Conservation (phyloP, 2,329 filamentous ascomycete genomes). For the Sclerotinia sclerotiorum region DNA sequence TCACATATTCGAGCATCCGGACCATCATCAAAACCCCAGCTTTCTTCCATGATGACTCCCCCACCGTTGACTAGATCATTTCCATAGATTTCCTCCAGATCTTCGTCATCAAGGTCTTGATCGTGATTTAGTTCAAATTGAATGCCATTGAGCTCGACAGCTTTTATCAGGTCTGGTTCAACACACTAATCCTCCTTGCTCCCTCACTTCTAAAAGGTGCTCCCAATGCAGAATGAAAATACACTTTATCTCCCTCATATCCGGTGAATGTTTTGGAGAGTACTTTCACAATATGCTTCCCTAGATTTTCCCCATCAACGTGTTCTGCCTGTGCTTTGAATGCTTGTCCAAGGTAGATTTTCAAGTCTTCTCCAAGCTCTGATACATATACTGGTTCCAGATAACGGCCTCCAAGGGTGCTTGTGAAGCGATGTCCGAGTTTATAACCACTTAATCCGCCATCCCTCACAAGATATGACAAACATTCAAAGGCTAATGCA, state of each 20-base stretch:
- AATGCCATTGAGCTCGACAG: background rate
- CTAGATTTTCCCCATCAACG: accelerated
- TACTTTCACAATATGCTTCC: background rate
- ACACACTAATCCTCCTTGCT: background rate
- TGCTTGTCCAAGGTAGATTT: no score
- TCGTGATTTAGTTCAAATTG: background rate
- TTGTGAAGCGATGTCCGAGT: background rate
- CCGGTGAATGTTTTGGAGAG: background rate
- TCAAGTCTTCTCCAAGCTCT: background rate
- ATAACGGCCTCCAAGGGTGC: background rate
- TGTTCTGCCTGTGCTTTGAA: background rate
- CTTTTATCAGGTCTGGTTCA: no score
- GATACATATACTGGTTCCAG: background rate
- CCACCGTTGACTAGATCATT: background rate
- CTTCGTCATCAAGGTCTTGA: background rate
- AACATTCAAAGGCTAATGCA: background rate
- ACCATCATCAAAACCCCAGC: background rate
- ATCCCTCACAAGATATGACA: constrained; percentile 4
- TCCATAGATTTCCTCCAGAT: background rate
- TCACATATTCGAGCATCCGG: background rate
- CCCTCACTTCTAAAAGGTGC: background rate
- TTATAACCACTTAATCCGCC: background rate
- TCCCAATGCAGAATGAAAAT: background rate
- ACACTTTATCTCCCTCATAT: background rate
- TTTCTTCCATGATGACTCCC: background rate